These are phyloP conservation scores for Cryptomeria japonica DNA, from an alignment of 75 land plant genomes.

Conservation along the genomic window DNA sequence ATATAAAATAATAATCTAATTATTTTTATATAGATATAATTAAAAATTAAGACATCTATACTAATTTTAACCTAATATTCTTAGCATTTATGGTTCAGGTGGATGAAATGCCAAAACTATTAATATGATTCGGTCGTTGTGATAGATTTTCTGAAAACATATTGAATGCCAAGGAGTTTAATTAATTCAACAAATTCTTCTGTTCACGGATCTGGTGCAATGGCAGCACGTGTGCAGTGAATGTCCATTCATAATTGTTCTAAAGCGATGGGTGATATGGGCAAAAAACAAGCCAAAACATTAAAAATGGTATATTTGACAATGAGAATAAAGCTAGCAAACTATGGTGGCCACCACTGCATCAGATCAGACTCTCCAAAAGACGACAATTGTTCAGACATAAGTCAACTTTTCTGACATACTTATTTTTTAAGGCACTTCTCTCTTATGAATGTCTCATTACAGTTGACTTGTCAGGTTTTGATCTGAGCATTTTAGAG, in stretches of 20 bases:
- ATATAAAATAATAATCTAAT: too few species aligned
- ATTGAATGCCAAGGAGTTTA: background rate
- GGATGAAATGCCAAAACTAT: background rate
- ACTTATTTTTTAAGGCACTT: background rate
- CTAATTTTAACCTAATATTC: too few species aligned
- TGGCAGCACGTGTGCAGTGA: background rate
- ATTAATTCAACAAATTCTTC: background rate
- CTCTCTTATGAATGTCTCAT: background rate
- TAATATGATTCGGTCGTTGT: background rate
- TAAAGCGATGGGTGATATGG: background rate
- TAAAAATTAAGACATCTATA: too few species aligned
- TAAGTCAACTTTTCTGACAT: background rate
- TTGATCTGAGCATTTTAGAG: background rate
- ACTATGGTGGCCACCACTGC: background rate
- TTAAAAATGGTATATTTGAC: background rate
- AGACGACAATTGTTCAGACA: background rate
- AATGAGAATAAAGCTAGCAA: background rate
- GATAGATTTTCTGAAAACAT: background rate
- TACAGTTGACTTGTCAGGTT: background rate
- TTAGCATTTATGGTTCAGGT: background rate
- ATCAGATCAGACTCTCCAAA: background rate
- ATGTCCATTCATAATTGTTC: background rate
- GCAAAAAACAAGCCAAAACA: background rate
- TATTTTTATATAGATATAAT: too few species aligned
- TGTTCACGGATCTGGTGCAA: background rate